Evolutionary conservation across 306 rosid species (phyloP), one percentile per base, ranked within the genome.

Genomic region (Cercis canadensis): DNA sequence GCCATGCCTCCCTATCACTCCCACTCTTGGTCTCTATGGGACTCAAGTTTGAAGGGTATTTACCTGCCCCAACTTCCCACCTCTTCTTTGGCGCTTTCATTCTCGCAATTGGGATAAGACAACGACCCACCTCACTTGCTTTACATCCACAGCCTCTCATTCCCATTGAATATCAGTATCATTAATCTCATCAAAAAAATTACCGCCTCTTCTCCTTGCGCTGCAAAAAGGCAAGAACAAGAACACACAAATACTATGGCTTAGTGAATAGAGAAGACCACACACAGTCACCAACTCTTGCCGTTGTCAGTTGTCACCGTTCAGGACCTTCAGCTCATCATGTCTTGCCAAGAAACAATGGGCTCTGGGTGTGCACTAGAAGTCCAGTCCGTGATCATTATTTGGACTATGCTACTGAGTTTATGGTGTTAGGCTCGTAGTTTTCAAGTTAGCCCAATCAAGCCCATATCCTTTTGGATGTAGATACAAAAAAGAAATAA

Each of bases 101-200:
- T 83, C 83, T 63, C 43, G 73, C 73, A 4, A 51, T 79, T 19
- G 24, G 70, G 99, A 94, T 91, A 94, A 94, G 96, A 78, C 80
- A 70, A 6, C 34, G 83, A 74, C 87, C 84, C 85, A 69, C 80
- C 73, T 78, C 83, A 63, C 54, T 71, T 77, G 18, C 19, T 40
- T 81, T 75, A 43, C 65, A 75, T 72, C 85, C 86, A 40, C 83
- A 77, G 52, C 89, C 92, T 74, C 87, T 68, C 89, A 59, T 80
- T 83, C 69, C 50, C 83, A 57, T 40, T 45, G 31, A 3, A 81
- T 53, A 15, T 47, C 7, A 21, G 11, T 45, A 63, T 63, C 15
- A 7, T 33, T 31, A 2, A 44, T 9, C 16, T 33, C 31, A 36
- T 34, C 7, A 16, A 40, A 5, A 11, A 11, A 5, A 10, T 47